Evolutionary conservation across 2,329 filamentous ascomycete species (phyloP).

Genomic region (Epichloe hybrida): DNA sequence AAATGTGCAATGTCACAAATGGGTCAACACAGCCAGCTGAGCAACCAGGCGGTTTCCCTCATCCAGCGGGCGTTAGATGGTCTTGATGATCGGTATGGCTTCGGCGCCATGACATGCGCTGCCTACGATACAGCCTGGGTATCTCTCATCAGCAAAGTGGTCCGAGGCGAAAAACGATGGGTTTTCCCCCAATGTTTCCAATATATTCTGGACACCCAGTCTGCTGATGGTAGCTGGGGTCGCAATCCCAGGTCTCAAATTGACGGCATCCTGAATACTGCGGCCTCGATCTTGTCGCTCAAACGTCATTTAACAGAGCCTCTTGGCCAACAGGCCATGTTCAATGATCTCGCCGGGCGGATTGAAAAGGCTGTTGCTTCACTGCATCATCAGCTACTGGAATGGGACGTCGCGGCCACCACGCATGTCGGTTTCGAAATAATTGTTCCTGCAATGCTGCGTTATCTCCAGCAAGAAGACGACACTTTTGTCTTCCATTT

Average conservation of each 20-base stretch:
- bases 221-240: constrained; percentile 3
- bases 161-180: constrained; percentile 1
- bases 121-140: constrained; percentile 10
- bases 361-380: neutral
- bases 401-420: constrained; percentile 4
- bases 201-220: constrained; percentile 6
- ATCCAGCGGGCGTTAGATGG: no score
- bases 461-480: constrained; percentile 1
- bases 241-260: neutral
- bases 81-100: no score
- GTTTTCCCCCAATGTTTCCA: constrained; percentile 9
- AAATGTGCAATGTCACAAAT: no score
- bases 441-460: constrained; percentile 7
- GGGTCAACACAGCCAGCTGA: no score
- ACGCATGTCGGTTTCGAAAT: constrained; percentile 10
- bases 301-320: constrained; percentile 1
- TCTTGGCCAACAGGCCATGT: constrained; percentile 1
- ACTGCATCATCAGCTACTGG: neutral
- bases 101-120: no score
- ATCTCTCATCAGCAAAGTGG: constrained; percentile 5
- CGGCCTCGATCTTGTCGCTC: constrained; percentile 7
- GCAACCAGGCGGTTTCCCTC: no score
- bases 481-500: constrained; percentile 4
- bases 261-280: constrained; percentile 9
- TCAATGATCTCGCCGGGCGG: neutral